Percentiles rank a stretch among this genome's conserved stretches.
Conservation (phyloP, 345 rosid species). For the Aethionema arabicum region DNA sequence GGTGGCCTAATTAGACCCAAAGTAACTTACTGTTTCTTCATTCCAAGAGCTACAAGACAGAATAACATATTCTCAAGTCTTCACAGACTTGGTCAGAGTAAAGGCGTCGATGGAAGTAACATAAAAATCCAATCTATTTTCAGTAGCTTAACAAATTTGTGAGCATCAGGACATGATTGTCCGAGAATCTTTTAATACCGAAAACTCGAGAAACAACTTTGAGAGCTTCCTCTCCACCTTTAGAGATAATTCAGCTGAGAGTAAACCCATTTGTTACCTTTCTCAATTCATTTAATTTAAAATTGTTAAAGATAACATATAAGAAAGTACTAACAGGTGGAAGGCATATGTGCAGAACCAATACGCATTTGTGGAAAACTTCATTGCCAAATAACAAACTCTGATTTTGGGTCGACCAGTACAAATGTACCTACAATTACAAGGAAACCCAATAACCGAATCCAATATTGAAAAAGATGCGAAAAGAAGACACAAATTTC, state of each 20-base stretch:
- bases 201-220: conserved; percentile 74
- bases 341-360: too few species aligned
- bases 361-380: too few species aligned
- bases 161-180: conserved; percentile 85
- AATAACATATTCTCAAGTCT: too few species aligned
- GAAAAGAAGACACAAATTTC: too few species aligned
- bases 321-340: too few species aligned
- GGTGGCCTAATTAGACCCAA: conserved; percentile 10
- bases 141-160: not conserved
- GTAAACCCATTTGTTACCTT: conserved; percentile 70
- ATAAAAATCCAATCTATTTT: conserved; percentile 11
- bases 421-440: too few species aligned
- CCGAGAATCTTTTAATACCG: conserved; percentile 75
- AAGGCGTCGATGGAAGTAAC: too few species aligned
- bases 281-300: conserved; percentile 49
- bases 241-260: conserved; percentile 62
- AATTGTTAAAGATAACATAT: conserved; percentile 45
- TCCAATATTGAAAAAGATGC: too few species aligned
- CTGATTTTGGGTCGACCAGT: too few species aligned
- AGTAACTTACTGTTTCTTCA: conserved; percentile 12
- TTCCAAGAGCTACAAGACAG: conserved; percentile 1
- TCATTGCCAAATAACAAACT: too few species aligned
- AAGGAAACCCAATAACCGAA: too few species aligned
- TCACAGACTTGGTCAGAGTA: too few species aligned
- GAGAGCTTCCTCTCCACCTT: conserved; percentile 76